Conservation (phyloP, 73 alveolate genomes). For the Effrenium voratum region DNA sequence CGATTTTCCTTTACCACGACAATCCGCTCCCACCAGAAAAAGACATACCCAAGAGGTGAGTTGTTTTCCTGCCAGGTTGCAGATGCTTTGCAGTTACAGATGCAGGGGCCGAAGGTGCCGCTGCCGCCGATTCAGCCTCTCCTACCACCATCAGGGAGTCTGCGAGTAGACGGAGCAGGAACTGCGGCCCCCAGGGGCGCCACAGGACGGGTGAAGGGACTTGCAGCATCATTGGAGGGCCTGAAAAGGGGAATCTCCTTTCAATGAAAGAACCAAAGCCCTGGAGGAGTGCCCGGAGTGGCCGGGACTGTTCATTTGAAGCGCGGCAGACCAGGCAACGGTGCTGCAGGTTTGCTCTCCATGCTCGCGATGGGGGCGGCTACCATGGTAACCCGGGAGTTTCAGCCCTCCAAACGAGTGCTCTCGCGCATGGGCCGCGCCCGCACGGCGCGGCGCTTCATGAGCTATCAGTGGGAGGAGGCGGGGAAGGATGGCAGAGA, state of each 20-base stretch:
- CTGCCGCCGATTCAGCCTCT: conserved; percentile 52
- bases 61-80: background rate
- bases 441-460: conserved; percentile 88
- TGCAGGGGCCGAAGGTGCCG: conserved; percentile 65
- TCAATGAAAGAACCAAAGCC: too few relatives aligned
- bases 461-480: conserved; percentile 81
- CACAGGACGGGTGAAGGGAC: background rate
- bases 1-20: background rate
- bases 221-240: too few relatives aligned
- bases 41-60: too few relatives aligned
- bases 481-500: conserved; percentile 90
- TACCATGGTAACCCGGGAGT: conserved; percentile 75
- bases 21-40: too few relatives aligned
- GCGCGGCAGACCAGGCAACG: conserved; percentile 32
- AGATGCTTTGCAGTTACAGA: conserved; percentile 51
- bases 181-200: conserved; percentile 38
- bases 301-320: background rate
- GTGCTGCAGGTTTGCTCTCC: conserved; percentile 68
- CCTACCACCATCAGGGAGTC: background rate
- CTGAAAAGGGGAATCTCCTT: too few relatives aligned
- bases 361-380: conserved; percentile 67
- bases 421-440: conserved; percentile 56
- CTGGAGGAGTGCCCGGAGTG: background rate
- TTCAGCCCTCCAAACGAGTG: conserved; percentile 61
- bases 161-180: background rate